Conservation (phyloP, 73 alveolate genomes). For the Vitrella brassicaformis region DNA sequence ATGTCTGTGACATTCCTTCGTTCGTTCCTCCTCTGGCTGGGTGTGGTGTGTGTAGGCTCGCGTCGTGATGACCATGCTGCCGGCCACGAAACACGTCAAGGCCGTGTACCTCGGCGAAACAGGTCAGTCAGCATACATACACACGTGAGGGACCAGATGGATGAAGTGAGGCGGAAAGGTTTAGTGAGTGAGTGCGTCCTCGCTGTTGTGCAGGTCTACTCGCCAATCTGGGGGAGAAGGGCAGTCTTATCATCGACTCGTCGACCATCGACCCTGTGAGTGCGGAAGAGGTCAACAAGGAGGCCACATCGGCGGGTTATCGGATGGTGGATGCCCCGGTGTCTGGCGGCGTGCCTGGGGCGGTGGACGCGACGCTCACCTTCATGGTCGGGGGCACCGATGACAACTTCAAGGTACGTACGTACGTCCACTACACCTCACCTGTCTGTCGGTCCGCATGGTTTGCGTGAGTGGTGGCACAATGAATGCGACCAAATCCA, state of each 20-base stretch:
- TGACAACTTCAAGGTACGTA: conserved; percentile 38
- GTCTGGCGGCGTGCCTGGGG: conserved; percentile 74
- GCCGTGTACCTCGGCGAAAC: neutral
- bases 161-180: too few relatives aligned
- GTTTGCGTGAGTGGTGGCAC: too few relatives aligned
- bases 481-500: too few relatives aligned
- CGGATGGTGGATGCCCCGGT: conserved; percentile 61
- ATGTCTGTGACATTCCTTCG: too few relatives aligned
- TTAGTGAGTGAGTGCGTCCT: too few relatives aligned
- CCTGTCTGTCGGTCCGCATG: too few relatives aligned
- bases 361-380: conserved; percentile 58
- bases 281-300: conserved; percentile 55
- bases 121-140: neutral
- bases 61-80: neutral
- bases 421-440: too few relatives aligned
- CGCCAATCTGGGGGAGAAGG: conserved; percentile 43
- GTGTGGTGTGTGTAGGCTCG: neutral
- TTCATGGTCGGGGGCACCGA: conserved; percentile 74
- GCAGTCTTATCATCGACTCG: conserved; percentile 49
- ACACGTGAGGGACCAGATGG: too few relatives aligned
- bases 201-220: conserved; percentile 58
- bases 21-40: neutral
- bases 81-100: neutral
- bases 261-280: conserved; percentile 59
- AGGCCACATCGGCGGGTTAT: conserved; percentile 42